A percentile compares a stretch with the other conserved stretches of the same genome.
These are phyloP conservation scores for Dactylellina sp. DNA, from an alignment of 2,329 filamentous ascomycete genomes.

Conservation along the genomic window DNA sequence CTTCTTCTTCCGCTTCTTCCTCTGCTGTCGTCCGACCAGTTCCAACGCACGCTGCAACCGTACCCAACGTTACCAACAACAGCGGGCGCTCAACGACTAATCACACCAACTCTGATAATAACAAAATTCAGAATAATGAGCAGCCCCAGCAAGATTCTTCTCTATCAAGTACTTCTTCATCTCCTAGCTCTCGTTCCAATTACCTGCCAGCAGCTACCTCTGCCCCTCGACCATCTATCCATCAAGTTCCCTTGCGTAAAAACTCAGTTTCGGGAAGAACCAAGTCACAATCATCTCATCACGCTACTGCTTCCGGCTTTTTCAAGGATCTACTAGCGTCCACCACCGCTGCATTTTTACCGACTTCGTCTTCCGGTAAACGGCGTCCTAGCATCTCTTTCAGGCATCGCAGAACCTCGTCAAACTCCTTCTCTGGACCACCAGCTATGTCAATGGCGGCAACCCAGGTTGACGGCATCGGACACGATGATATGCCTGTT, in stretches of 20 bases:
- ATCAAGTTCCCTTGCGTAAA: constrained; percentile 21
- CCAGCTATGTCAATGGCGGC: constrained; percentile 41
- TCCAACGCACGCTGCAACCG: constrained; percentile 4
- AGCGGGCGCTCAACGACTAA: background rate
- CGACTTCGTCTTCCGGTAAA: constrained; percentile 49
- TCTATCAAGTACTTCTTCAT: constrained; percentile 35
- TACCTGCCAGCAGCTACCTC: constrained; percentile 21
- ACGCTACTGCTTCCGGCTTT: constrained; percentile 53
- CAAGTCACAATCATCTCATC: constrained; percentile 52
- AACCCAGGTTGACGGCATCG: constrained; percentile 25
- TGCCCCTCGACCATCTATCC: constrained; percentile 11
- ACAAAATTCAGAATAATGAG: constrained; percentile 6
- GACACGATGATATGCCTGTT: constrained; percentile 34
- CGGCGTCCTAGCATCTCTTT: constrained; percentile 53
- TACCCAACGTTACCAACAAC: background rate
- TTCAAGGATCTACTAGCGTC: constrained; percentile 56
- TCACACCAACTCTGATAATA: constrained; percentile 9
- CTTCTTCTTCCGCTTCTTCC: too few relatives aligned
- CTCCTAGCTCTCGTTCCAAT: constrained; percentile 22
- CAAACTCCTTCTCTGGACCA: constrained; percentile 42
- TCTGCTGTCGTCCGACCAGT: constrained; percentile 38
- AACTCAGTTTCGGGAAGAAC: constrained; percentile 36
- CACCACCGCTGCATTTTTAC: constrained; percentile 47
- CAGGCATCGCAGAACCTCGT: constrained; percentile 51
- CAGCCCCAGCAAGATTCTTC: constrained; percentile 28